These are phyloP conservation scores for Neophaeococcomyces aloes DNA, from an alignment of 2,329 filamentous ascomycete species.

Conservation along the genomic window DNA sequence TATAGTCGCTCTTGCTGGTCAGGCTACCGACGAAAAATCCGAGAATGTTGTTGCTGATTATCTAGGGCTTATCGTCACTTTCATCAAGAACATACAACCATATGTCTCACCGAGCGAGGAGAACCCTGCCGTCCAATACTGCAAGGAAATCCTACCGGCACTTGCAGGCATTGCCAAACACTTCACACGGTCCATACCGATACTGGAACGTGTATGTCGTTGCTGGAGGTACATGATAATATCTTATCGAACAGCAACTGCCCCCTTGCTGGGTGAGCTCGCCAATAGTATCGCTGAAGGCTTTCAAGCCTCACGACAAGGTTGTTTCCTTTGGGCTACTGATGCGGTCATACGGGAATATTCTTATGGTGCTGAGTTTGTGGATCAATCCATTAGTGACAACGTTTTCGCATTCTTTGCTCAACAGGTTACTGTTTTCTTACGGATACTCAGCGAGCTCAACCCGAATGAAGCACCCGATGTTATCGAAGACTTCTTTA, in stretches of 20 bases:
- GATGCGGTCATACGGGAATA: constrained; percentile 92
- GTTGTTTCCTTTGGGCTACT: constrained; percentile 98
- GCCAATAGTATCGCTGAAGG: constrained; percentile 80
- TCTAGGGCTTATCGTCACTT: constrained; percentile 82
- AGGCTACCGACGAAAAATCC: constrained; percentile 68
- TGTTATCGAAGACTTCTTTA: constrained; percentile 94
- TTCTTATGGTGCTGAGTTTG: constrained; percentile 75
- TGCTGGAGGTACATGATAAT: constrained; percentile 97
- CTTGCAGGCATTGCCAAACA: constrained; percentile 77
- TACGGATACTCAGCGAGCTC: constrained; percentile 78
- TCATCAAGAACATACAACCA: constrained; percentile 68
- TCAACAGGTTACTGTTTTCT: constrained; percentile 78
- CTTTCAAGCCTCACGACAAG: constrained; percentile 76
- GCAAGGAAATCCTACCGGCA: constrained; percentile 83
- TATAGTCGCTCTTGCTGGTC: constrained; percentile 76
- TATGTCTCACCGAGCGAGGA: constrained; percentile 60
- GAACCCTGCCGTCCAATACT: constrained; percentile 91
- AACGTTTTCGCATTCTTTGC: constrained; percentile 93
- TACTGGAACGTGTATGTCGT: constrained; percentile 84
- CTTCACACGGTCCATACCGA: constrained; percentile 75
- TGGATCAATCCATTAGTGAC: constrained; percentile 69
- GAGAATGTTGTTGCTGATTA: constrained; percentile 86
- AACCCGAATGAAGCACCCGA: constrained; percentile 66
- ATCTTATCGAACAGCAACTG: constrained; percentile 82
- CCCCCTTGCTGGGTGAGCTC: constrained; percentile 70